Evolutionary conservation across 768 basidiomycete species (phyloP).

Genomic region (Serendipita indica): DNA sequence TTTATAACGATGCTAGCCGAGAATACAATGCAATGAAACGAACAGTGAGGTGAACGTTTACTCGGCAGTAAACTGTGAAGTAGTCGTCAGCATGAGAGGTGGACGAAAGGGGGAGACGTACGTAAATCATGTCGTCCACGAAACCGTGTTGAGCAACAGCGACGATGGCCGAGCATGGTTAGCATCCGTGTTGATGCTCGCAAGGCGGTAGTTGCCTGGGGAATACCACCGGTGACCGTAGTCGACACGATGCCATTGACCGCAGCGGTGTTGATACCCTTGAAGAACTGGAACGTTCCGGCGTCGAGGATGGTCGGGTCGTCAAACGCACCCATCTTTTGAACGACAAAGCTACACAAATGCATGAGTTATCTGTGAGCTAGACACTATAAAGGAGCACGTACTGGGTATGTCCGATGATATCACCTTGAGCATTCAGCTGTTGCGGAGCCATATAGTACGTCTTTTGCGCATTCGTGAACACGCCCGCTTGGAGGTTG

Average conservation of each 20-base stretch:
- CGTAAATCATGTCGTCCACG: conserved; percentile 44
- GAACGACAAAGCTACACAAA: conserved; percentile 31
- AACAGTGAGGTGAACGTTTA: conserved; percentile 37
- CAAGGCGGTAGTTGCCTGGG: conserved; percentile 42
- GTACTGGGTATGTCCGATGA: conserved; percentile 42
- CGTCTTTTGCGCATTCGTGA: conserved; percentile 40
- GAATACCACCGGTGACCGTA: conserved; percentile 38
- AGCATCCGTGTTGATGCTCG: conserved; percentile 39
- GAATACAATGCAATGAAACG: too few species aligned
- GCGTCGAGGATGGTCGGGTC: conserved; percentile 37
- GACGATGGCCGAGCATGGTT: conserved; percentile 45
- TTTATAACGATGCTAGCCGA: too few species aligned
- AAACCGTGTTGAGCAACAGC: conserved; percentile 47
- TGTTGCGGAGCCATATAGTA: conserved; percentile 46
- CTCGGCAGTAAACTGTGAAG: conserved; percentile 1
- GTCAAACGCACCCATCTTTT: conserved; percentile 29
- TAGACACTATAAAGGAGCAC: neutral
- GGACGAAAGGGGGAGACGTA: neutral
- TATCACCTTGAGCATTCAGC: conserved; percentile 34
- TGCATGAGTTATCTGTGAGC: conserved; percentile 32
- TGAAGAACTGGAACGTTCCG: conserved; percentile 42
- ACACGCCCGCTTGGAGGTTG: conserved; percentile 36
- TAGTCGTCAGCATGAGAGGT: neutral
- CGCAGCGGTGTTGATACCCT: conserved; percentile 17
- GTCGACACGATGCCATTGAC: conserved; percentile 24